Conservation (phyloP, 208 protist genomes). For the Phytomonas francai region DNA sequence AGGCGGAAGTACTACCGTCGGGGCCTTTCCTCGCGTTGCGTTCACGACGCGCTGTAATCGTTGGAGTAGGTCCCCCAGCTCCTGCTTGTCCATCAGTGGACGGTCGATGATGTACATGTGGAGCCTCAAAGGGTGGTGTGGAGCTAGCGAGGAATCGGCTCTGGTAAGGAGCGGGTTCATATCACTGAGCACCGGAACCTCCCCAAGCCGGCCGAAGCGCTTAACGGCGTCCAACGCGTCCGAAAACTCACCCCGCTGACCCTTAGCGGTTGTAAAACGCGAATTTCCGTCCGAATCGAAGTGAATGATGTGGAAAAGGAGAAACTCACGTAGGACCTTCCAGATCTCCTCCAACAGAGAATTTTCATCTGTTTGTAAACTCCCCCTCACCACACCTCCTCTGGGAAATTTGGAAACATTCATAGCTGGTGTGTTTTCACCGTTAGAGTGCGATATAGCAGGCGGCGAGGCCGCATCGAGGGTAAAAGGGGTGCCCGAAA, state of each 20-base stretch:
- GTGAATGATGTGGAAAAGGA: conserved; percentile 55
- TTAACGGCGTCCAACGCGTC: conserved; percentile 45
- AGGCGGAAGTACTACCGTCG: neutral
- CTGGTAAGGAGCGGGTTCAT: conserved; percentile 17
- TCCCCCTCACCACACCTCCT: too few species aligned
- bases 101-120: conserved; percentile 54
- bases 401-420: neutral
- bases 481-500: too few species aligned
- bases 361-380: too few species aligned
- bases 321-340: conserved; percentile 26
- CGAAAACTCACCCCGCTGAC: conserved; percentile 57
- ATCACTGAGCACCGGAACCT: conserved; percentile 31
- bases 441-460: too few species aligned
- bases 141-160: too few species aligned
- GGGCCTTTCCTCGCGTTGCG: neutral
- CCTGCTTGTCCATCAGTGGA: conserved; percentile 30
- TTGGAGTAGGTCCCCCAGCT: conserved; percentile 13
- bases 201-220: conserved; percentile 30
- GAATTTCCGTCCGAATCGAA: conserved; percentile 36
- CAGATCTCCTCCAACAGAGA: too few species aligned
- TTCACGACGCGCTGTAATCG: neutral
- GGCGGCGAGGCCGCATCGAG: too few species aligned
- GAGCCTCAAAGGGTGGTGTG: conserved; percentile 20
- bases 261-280: conserved; percentile 47
- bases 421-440: too few species aligned